Evolutionary conservation across 495 filamentous ascomycete species (phyloP).

Genomic region (Xylaria flabelliformis): DNA sequence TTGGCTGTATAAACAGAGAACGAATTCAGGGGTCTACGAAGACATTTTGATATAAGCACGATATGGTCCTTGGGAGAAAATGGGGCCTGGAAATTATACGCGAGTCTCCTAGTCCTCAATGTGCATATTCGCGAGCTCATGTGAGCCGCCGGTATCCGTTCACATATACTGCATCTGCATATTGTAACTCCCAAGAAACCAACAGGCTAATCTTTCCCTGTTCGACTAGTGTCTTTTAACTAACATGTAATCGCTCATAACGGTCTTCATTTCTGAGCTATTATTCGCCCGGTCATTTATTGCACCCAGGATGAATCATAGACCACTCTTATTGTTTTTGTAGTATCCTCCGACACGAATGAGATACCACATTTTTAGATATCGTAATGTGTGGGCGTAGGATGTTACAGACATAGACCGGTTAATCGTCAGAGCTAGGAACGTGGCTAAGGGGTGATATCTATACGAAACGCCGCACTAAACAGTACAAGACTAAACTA

Average conservation of each 20-base stretch:
- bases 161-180: background rate
- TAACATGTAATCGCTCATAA: background rate
- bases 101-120: background rate
- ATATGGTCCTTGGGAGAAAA: background rate
- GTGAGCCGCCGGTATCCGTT: background rate
- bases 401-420: background rate
- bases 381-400: background rate
- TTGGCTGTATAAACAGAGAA: background rate
- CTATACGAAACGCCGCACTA: conserved; percentile 24
- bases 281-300: background rate
- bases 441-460: conserved; percentile 19
- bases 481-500: conserved; percentile 18
- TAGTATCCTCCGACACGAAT: background rate
- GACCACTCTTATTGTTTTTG: background rate
- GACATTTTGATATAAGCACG: background rate
- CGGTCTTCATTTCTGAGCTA: background rate
- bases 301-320: background rate
- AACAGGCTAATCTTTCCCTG: background rate
- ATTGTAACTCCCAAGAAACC: background rate
- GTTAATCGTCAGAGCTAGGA: background rate
- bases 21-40: background rate
- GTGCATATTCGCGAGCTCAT: background rate
- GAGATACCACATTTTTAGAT: background rate
- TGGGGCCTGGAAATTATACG: background rate
- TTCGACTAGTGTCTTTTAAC: background rate